phyloP scores from a whole-genome alignment of 257 asterid species.

The Penstemon eatonii region DNA sequence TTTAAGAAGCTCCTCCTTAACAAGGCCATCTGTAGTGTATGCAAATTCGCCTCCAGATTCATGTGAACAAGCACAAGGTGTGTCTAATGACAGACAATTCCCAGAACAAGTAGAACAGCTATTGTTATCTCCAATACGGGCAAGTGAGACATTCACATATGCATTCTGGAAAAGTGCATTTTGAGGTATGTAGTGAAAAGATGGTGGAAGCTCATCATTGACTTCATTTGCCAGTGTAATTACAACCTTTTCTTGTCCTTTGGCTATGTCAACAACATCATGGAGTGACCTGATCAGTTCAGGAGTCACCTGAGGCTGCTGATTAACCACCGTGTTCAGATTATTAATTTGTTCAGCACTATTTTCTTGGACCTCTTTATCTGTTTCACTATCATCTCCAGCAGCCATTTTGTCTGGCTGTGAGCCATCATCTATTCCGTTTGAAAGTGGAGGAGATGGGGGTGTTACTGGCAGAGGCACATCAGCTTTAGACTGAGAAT shows the following conservation, averaged over 20 bases:
- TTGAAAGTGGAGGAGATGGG: conserved; percentile 35
- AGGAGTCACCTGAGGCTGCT: conserved; percentile 38
- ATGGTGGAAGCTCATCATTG: conserved; percentile 52
- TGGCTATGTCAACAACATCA: conserved; percentile 64
- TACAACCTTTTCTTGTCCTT: conserved; percentile 69
- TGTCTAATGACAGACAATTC: conserved; percentile 62
- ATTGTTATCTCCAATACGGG: conserved; percentile 62
- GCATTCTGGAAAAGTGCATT: conserved; percentile 74
- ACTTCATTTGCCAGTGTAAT: conserved; percentile 66
- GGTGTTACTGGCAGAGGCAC: conserved; percentile 30
- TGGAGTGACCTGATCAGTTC: conserved; percentile 36
- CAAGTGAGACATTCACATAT: conserved; percentile 58
- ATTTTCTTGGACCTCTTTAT: conserved; percentile 32
- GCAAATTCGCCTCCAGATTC: conserved; percentile 78
- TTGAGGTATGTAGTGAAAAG: conserved; percentile 72
- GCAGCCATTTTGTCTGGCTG: conserved; percentile 33
- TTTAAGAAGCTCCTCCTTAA: conserved; percentile 69
- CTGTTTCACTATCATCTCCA: conserved; percentile 30
- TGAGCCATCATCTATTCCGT: conserved; percentile 31
- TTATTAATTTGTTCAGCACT: conserved; percentile 34
- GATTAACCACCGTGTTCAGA: conserved; percentile 41
- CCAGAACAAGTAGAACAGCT: conserved; percentile 68
- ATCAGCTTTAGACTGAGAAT: conserved; percentile 37
- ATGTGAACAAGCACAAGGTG: conserved; percentile 73
- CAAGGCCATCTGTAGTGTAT: conserved; percentile 74